Evolutionary conservation across 768 basidiomycete genomes (phyloP), one percentile per base, ranked within the genome.

Genomic region (Boletus rubropictus): DNA sequence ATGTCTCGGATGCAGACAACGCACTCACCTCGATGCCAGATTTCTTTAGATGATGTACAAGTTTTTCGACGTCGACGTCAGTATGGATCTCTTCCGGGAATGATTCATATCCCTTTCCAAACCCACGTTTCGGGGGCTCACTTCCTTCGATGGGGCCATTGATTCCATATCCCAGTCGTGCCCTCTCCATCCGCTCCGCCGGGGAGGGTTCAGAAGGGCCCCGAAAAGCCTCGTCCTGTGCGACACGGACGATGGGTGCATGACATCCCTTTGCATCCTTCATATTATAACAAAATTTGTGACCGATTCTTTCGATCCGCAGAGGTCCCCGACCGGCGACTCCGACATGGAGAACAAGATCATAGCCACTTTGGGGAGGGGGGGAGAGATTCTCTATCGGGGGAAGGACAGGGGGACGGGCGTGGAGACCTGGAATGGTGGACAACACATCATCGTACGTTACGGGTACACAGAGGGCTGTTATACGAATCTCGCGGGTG

Each of bases 321-420:
- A 85, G 56, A 0, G 78, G 74, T 0, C 84, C 84, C 11, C 80
- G 72, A 14, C 79, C 78, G 5, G 81, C 83, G 17, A 82, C 79
- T 4, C 84, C 84, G 24, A 86, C 72, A 55, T 86, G 84, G 55
- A 86, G 77, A 44, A 86, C 75, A 55, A 86, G 78, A 58, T 86
- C 84, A 55, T 80, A 86, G 11, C 80, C 81, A 42, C 66, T 67
- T 17, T 64, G 60, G 20, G 72, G 72, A 21, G 73, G 52, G 21
- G 73, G 61, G 24, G 67, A 68, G 15, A 61, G 65, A n/a, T 70
- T 63, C 6, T 65, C 61, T 4, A 73, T 69, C 0, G 72, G 58
- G 17, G 77, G 69, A 7, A 74, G 60, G 22, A 61, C 45, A 8
- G 84, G 84, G 1, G 84, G 84, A 7, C 74, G 69, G n/a, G 72